Conservation (phyloP, 352 stramenopile species). For the Phytopythium kandeliae region DNA sequence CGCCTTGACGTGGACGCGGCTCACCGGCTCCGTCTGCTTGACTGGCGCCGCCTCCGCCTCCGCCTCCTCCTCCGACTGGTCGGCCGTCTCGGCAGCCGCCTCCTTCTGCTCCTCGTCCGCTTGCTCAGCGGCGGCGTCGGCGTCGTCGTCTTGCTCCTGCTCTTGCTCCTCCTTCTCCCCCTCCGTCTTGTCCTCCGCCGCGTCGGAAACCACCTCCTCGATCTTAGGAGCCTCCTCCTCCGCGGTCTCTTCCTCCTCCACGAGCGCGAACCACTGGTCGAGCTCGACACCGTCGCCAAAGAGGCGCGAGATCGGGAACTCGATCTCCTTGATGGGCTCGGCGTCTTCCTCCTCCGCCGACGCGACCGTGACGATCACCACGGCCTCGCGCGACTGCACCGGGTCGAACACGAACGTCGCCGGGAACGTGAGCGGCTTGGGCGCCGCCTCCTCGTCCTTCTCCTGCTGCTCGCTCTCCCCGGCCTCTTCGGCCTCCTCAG, state of each 20-base stretch:
- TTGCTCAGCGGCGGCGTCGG: conserved; percentile 1
- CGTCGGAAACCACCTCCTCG: conserved; percentile 3
- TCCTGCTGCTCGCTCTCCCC: conserved; percentile 5
- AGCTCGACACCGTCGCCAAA: conserved; percentile 45
- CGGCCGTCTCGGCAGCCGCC: conserved; percentile 8
- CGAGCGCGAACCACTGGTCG: conserved; percentile 67
- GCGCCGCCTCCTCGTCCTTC: conserved; percentile 5
- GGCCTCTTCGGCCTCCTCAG: conserved; percentile 3
- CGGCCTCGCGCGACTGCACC: conserved; percentile 74
- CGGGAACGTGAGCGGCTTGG: conserved; percentile 30
- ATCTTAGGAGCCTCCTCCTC: conserved; percentile 13
- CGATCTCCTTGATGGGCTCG: conserved; percentile 71
- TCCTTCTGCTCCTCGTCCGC: conserved; percentile 9
- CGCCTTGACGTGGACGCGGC: conserved; percentile 64
- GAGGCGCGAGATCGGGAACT: conserved; percentile 68
- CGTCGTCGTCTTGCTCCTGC: too few relatives aligned
- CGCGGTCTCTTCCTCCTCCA: conserved; percentile 12
- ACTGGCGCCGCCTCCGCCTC: conserved; percentile 12
- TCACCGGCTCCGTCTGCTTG: conserved; percentile 17
- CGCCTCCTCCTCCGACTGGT: conserved; percentile 4
- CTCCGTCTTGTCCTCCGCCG: conserved; percentile 6
- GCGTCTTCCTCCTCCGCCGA: conserved; percentile 33
- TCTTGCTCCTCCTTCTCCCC: conserved; percentile 4
- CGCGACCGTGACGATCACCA: conserved; percentile 65
- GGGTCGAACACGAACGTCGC: conserved; percentile 77